Evolutionary conservation across 164 flowering plant species (phyloP).

Genomic region (Cinnamomum micranthum): DNA sequence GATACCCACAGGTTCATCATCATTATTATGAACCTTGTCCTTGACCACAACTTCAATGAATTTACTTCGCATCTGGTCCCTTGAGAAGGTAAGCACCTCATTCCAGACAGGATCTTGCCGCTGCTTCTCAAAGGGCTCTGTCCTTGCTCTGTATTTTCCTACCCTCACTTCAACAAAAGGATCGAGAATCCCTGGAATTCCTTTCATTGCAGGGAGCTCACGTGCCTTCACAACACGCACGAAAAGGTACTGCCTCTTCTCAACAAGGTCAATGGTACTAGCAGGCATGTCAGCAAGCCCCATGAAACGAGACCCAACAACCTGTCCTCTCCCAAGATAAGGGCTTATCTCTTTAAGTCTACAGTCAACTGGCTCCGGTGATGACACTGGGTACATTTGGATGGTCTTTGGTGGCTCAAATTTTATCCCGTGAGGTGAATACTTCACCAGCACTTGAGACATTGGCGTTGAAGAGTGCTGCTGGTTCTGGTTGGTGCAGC

Average conservation of each 20-base stretch:
- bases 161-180: too few species aligned
- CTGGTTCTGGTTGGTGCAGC: constrained; percentile 61
- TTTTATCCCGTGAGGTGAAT: constrained; percentile 50
- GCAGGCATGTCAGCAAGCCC: constrained; percentile 51
- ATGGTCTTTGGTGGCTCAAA: constrained; percentile 54
- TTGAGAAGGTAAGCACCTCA: too few species aligned
- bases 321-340: constrained; percentile 81
- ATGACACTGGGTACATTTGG: constrained; percentile 44
- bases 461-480: constrained; percentile 19
- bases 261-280: constrained; percentile 88
- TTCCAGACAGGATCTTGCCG: too few species aligned
- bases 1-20: constrained; percentile 80
- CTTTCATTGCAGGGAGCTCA: constrained; percentile 70
- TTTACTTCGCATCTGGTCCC: too few species aligned
- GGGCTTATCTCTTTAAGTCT: constrained; percentile 96
- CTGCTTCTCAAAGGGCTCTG: too few species aligned
- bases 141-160: too few species aligned
- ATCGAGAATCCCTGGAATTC: too few species aligned
- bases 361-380: constrained; percentile 71
- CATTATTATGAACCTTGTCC: constrained; percentile 31
- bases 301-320: constrained; percentile 69
- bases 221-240: constrained; percentile 91
- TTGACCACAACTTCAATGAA: too few species aligned
- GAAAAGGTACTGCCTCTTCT: constrained; percentile 80
- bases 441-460: constrained; percentile 29